These are phyloP conservation scores for Cladosporium phlei DNA, from an alignment of 2,329 filamentous ascomycete species.

Conservation along the genomic window DNA sequence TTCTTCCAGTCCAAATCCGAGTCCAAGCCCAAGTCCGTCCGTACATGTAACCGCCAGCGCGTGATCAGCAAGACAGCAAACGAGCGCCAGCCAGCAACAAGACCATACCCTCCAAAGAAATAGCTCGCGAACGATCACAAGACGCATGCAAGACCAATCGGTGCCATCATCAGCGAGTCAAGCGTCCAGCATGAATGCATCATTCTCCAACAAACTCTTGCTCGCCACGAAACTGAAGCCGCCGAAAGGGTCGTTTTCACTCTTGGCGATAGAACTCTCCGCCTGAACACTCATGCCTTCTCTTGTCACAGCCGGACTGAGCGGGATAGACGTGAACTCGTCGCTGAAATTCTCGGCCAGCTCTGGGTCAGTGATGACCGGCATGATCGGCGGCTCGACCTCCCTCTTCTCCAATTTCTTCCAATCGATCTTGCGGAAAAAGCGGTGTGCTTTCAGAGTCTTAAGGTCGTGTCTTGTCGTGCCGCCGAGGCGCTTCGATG, in stretches of 20 bases:
- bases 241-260: slow-evolving; percentile 46
- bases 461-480: slow-evolving; percentile 85
- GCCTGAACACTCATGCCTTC: slow-evolving; percentile 15
- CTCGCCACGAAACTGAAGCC: slow-evolving; percentile 53
- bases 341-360: slow-evolving; percentile 91
- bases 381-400: slow-evolving; percentile 81
- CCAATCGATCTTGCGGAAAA: slow-evolving; percentile 98
- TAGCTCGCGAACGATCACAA: not conserved
- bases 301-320: slow-evolving; percentile 62
- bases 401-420: slow-evolving; percentile 76
- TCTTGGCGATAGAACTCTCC: slow-evolving; percentile 17
- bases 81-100: no score
- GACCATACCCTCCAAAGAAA: no score
- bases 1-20: no score
- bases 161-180: slow-evolving; percentile 28
- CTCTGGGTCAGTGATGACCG: slow-evolving; percentile 91
- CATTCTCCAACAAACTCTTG: slow-evolving; percentile 44
- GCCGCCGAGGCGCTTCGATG: slow-evolving; percentile 79
- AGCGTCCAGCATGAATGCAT: slow-evolving; percentile 31
- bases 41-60: no score
- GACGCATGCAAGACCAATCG: not conserved
- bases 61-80: no score
- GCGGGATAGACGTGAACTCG: slow-evolving; percentile 83
- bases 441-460: slow-evolving; percentile 84
- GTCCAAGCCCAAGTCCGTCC: no score